Conservation (phyloP, 768 basidiomycete species). For the Lactarius vividus region DNA sequence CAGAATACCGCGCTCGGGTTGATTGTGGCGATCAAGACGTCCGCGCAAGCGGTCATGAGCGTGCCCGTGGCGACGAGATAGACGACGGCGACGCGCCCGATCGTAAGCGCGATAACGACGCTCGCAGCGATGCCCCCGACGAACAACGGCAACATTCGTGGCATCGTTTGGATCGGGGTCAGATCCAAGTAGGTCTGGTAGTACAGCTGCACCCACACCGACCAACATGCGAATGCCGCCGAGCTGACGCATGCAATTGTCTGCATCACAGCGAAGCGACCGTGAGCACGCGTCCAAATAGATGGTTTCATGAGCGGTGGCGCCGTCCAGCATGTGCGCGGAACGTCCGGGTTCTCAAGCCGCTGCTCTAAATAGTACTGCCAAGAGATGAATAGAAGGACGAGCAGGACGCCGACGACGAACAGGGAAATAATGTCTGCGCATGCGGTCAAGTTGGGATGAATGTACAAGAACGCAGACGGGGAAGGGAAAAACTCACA, state of each 20-base stretch:
- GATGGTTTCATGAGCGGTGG: slow-evolving; percentile 66
- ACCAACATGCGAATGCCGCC: slow-evolving; percentile 55
- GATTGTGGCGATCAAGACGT: slow-evolving; percentile 68
- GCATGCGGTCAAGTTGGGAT: slow-evolving; percentile 27
- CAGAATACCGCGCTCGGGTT: slow-evolving; percentile 57
- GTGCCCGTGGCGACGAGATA: slow-evolving; percentile 59
- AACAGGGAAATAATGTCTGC: slow-evolving; percentile 72
- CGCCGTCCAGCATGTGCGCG: slow-evolving; percentile 37
- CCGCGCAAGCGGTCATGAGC: slow-evolving; percentile 52
- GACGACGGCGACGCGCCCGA: slow-evolving; percentile 53
- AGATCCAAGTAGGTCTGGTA: slow-evolving; percentile 64
- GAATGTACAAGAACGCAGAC: neutral
- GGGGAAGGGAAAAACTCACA: slow-evolving; percentile 41
- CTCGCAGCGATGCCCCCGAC: slow-evolving; percentile 64
- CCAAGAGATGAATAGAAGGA: slow-evolving; percentile 61
- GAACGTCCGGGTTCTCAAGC: slow-evolving; percentile 23
- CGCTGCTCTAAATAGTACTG: slow-evolving; percentile 55
- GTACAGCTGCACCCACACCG: slow-evolving; percentile 61
- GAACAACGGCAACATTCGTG: slow-evolving; percentile 70
- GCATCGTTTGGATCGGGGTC: slow-evolving; percentile 56
- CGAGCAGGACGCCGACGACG: slow-evolving; percentile 55
- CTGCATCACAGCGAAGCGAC: slow-evolving; percentile 61
- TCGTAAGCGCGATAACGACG: slow-evolving; percentile 57
- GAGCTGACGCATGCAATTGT: slow-evolving; percentile 62
- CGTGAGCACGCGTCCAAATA: slow-evolving; percentile 61